These are phyloP conservation scores for Malus asiatica DNA, from an alignment of 306 rosid species.

Conservation along the genomic window DNA sequence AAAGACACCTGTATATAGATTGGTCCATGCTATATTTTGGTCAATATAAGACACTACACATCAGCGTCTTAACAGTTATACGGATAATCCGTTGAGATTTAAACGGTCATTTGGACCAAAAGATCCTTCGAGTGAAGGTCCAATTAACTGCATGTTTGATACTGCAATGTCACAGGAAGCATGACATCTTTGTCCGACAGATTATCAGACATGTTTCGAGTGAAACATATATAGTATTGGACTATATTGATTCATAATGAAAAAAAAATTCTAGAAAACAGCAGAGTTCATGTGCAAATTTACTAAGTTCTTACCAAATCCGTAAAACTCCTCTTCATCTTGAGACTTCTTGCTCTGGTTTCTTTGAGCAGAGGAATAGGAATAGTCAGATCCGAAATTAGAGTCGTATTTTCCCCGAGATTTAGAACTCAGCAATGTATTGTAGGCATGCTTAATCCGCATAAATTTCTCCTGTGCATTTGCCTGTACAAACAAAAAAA, in stretches of 20 bases:
- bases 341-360: conserved; percentile 41
- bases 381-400: conserved; percentile 44
- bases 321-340: conserved; percentile 77
- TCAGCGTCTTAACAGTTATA: background rate
- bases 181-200: background rate
- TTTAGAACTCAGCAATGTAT: conserved; percentile 66
- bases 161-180: background rate
- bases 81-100: background rate
- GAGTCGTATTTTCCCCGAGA: conserved; percentile 59
- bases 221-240: background rate
- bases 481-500: conserved; percentile 35
- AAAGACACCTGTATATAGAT: background rate
- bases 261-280: background rate
- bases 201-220: background rate
- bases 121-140: background rate
- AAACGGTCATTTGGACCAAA: background rate
- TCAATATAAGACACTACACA: background rate
- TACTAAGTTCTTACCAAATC: conserved; percentile 52
- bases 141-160: background rate
- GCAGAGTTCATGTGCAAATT: background rate
- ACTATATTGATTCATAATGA: background rate
- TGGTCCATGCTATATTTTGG: background rate
- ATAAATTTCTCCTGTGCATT: conserved; percentile 88
- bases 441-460: conserved; percentile 93
- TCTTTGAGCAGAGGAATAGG: conserved; percentile 37